Percentiles rank a stretch among this genome's conserved stretches.
These are phyloP conservation scores for Emmonsia crescens DNA, from an alignment of 2,329 filamentous ascomycete species.

Conservation along the genomic window DNA sequence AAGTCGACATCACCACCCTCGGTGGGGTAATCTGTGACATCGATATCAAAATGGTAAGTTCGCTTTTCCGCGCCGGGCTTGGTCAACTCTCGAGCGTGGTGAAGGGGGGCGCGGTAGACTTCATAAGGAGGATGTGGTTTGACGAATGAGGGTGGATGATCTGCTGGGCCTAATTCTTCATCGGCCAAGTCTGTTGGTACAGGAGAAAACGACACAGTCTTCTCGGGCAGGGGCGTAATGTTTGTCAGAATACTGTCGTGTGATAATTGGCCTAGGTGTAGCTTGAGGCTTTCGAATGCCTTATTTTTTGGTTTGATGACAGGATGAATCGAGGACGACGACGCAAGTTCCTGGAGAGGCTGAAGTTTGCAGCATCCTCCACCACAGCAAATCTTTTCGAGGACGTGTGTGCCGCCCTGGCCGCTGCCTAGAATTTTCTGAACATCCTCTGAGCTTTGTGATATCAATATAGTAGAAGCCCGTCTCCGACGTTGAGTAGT, in stretches of 20 bases:
- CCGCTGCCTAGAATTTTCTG: slow-evolving; percentile 46
- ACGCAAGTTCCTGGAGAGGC: slow-evolving; percentile 36
- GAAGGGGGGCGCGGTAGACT: slow-evolving; percentile 81
- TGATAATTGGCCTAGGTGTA: slow-evolving; percentile 66
- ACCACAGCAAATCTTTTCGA: slow-evolving; percentile 54
- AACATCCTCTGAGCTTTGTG: slow-evolving; percentile 49
- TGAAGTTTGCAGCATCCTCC: slow-evolving; percentile 54
- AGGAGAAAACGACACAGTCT: slow-evolving; percentile 56
- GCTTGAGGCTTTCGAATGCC: slow-evolving; percentile 67
- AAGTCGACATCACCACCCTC: slow-evolving; percentile 77
- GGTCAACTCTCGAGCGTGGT: slow-evolving; percentile 76
- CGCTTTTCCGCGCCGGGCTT: slow-evolving; percentile 84
- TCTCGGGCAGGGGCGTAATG: slow-evolving; percentile 60
- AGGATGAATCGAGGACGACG: slow-evolving; percentile 34
- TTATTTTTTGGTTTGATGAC: slow-evolving; percentile 62
- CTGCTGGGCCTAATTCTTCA: slow-evolving; percentile 27
- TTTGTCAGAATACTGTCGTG: slow-evolving; percentile 59
- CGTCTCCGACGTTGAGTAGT: slow-evolving; percentile 22
- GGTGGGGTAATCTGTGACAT: slow-evolving; percentile 85
- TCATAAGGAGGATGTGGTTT: slow-evolving; percentile 90
- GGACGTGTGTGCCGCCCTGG: slow-evolving; percentile 45
- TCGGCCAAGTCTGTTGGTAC: slow-evolving; percentile 26
- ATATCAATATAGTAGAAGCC: slow-evolving; percentile 42
- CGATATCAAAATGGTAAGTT: slow-evolving; percentile 94
- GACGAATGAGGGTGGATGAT: slow-evolving; percentile 76